These are phyloP conservation scores for Rhizopogon vinicolor DNA, from an alignment of 768 basidiomycete genomes.

Conservation along the genomic window DNA sequence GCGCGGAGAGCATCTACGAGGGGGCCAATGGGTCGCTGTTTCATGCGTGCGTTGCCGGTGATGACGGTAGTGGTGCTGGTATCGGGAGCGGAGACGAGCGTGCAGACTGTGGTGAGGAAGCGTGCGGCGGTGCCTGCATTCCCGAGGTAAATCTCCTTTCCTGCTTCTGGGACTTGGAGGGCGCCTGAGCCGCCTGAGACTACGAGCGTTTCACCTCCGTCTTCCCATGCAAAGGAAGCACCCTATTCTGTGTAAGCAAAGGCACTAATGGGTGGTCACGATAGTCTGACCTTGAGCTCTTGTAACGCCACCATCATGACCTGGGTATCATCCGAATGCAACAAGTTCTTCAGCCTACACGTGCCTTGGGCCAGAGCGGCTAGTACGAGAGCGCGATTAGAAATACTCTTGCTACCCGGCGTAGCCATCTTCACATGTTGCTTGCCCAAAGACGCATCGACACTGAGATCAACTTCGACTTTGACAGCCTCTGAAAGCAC, in stretches of 20 bases:
- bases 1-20: slow-evolving; percentile 83
- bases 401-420: slow-evolving; percentile 95
- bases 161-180: slow-evolving; percentile 70
- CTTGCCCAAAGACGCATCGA: slow-evolving; percentile 12
- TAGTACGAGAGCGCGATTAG: slow-evolving; percentile 89
- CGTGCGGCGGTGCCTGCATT: slow-evolving; percentile 98
- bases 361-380: slow-evolving; percentile 89
- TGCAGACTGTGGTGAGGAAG: slow-evolving; percentile 95
- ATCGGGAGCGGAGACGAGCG: slow-evolving; percentile 58
- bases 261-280: neutral
- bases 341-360: slow-evolving; percentile 81
- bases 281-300: slow-evolving; percentile 66
- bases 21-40: slow-evolving; percentile 95
- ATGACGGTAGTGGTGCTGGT: slow-evolving; percentile 61
- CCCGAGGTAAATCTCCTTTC: slow-evolving; percentile 89
- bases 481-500: slow-evolving; percentile 77
- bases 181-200: slow-evolving; percentile 83
- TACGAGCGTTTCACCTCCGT: slow-evolving; percentile 91
- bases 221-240: slow-evolving; percentile 92
- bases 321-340: slow-evolving; percentile 97
- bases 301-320: slow-evolving; percentile 97
- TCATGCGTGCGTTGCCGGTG: slow-evolving; percentile 98
- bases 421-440: slow-evolving; percentile 70
- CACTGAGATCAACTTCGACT: slow-evolving; percentile 39
- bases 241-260: slow-evolving; percentile 45